phyloP scores from a whole-genome alignment of 371 early-diverging fungal species.

The Apophysomyces trapeziformis region DNA sequence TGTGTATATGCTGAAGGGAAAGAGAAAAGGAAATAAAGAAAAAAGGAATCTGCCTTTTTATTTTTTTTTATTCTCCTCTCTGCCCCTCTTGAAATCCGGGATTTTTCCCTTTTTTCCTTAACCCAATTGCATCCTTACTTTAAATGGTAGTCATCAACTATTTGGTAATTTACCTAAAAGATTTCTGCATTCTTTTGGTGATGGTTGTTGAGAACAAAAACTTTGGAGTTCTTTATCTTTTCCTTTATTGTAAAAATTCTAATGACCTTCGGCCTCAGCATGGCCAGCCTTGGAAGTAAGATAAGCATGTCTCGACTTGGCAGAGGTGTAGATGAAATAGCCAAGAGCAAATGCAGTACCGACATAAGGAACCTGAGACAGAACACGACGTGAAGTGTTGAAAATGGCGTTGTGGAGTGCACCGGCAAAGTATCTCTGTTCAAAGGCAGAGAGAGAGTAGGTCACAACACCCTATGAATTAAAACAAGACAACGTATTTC shows the following conservation, averaged over 20 bases:
- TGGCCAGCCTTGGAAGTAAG: conserved; percentile 77
- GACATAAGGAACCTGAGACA: conserved; percentile 75
- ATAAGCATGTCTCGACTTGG: conserved; percentile 69
- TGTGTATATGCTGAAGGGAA: no score
- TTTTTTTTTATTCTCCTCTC: conserved; percentile 7
- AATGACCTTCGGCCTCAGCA: conserved; percentile 43
- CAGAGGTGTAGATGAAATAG: conserved; percentile 66
- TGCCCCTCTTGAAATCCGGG: conserved; percentile 9
- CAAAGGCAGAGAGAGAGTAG: conserved; percentile 79
- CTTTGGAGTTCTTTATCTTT: not conserved
- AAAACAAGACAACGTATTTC: not conserved
- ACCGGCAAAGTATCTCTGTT: conserved; percentile 81
- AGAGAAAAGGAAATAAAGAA: no score
- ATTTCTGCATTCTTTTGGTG: not conserved
- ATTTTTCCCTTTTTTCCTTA: conserved; percentile 10
- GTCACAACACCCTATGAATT: conserved; percentile 65
- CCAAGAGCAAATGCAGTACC: conserved; percentile 67
- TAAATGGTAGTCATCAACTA: conserved; percentile 6
- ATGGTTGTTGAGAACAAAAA: not conserved
- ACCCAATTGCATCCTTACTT: conserved; percentile 9
- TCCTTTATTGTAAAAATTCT: conserved; percentile 2
- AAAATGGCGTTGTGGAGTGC: conserved; percentile 73
- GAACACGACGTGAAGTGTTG: conserved; percentile 79
- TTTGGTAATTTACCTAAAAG: not conserved
- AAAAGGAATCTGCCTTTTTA: no score